Percentiles rank a stretch among this genome's conserved stretches.
phyloP scores from a whole-genome alignment of 139 green algal species.

The Yamagishiella unicocca region DNA sequence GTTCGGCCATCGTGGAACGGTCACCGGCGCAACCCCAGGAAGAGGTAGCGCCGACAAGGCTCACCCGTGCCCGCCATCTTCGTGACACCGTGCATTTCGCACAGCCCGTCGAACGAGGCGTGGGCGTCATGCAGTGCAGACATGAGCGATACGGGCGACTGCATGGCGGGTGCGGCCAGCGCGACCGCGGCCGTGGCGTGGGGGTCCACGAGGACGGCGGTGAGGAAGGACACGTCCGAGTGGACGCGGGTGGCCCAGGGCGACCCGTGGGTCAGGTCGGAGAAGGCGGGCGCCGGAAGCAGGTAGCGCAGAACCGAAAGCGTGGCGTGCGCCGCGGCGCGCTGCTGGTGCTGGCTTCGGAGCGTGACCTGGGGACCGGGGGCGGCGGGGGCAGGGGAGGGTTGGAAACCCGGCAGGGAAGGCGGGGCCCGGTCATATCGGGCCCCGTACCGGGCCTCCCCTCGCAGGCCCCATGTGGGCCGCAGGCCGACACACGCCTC shows the following conservation, averaged over 20 bases:
- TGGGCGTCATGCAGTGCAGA: not conserved
- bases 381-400: too few relatives aligned
- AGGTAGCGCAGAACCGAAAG: slow-evolving; percentile 28
- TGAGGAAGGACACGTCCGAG: slow-evolving; percentile 4
- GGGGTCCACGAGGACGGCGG: not conserved
- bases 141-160: not conserved
- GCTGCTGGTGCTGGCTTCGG: slow-evolving; percentile 22
- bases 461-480: too few relatives aligned
- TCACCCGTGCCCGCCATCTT: slow-evolving; percentile 22
- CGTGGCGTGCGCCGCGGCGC: slow-evolving; percentile 21
- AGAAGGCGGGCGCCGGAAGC: slow-evolving; percentile 23
- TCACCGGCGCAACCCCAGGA: too few relatives aligned
- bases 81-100: not conserved
- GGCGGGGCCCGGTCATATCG: too few relatives aligned
- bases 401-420: too few relatives aligned
- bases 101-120: slow-evolving; percentile 35
- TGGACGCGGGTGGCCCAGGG: slow-evolving; percentile 32
- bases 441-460: too few relatives aligned
- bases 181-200: slow-evolving; percentile 1
- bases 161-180: not conserved
- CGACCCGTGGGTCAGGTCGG: slow-evolving; percentile 23
- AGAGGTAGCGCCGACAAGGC: too few relatives aligned
- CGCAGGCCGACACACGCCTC: too few relatives aligned
- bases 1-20: too few relatives aligned
- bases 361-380: slow-evolving; percentile 5